phyloP scores from a whole-genome alignment of 805 yeast genomes.

The Kuraishia ogatae region DNA sequence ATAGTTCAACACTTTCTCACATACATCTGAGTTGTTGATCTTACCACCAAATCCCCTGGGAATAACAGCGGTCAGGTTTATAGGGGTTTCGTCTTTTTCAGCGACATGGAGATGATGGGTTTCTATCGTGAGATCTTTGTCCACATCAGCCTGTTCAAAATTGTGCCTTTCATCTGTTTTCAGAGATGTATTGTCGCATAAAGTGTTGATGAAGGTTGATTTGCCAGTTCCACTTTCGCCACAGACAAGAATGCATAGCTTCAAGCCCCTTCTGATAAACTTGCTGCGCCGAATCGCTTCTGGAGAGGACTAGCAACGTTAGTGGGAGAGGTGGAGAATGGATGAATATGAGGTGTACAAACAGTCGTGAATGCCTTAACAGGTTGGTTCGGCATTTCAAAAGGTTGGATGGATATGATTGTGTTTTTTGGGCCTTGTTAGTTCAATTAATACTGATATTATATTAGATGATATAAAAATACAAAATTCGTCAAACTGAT shows the following conservation, averaged over 20 bases:
- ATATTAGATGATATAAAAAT: no score
- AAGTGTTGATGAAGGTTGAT: conserved; percentile 70
- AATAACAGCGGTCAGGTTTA: conserved; percentile 53
- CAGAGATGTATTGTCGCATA: conserved; percentile 50
- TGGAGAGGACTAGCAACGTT: conserved; percentile 15
- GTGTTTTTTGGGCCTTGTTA: no score
- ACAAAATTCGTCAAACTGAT: no score
- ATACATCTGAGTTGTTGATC: conserved; percentile 53
- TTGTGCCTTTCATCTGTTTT: conserved; percentile 30
- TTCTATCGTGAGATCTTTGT: conserved; percentile 22
- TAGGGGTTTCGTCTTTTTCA: conserved; percentile 44
- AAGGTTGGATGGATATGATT: no score
- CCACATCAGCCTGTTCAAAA: conserved; percentile 21
- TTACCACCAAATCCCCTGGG: conserved; percentile 72
- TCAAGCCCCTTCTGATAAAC: conserved; percentile 38
- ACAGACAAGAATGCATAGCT: conserved; percentile 45
- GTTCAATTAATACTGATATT: no score
- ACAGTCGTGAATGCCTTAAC: neutral
- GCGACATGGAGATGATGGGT: conserved; percentile 34
- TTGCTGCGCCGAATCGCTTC: conserved; percentile 30
- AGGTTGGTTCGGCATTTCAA: neutral
- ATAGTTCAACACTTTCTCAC: conserved; percentile 53
- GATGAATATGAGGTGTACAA: neutral
- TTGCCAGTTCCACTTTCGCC: conserved; percentile 84
- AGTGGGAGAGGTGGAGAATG: neutral